A percentile compares a stretch with the other conserved stretches of the same genome.
Conservation (phyloP, 805 yeast genomes). For the Candida lessepsii region DNA sequence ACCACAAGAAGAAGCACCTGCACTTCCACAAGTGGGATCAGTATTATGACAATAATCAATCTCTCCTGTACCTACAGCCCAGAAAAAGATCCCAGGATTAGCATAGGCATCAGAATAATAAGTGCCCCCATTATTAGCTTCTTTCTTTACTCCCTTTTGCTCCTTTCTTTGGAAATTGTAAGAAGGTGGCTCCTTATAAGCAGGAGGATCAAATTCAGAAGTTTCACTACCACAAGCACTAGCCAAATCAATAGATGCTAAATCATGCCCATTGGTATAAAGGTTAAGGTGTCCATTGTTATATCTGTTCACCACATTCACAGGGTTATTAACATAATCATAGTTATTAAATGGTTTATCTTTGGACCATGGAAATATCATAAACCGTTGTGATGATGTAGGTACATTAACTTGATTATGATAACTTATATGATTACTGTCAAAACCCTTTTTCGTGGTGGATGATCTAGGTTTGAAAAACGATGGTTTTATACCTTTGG, state of each 20-base stretch:
- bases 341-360: neutral
- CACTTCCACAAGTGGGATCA: too few relatives aligned
- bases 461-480: neutral
- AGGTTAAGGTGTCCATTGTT: neutral
- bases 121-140: too few relatives aligned
- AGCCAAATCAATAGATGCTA: neutral
- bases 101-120: too few relatives aligned
- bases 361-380: neutral
- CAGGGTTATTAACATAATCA: constrained; percentile 2
- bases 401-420: constrained; percentile 2
- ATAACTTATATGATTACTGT: constrained; percentile 1
- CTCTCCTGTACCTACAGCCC: too few relatives aligned
- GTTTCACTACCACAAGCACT: constrained; percentile 8
- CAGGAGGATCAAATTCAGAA: too few relatives aligned
- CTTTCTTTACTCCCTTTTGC: too few relatives aligned
- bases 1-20: too few relatives aligned
- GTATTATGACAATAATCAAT: too few relatives aligned
- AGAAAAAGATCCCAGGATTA: too few relatives aligned
- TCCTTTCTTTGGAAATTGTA: too few relatives aligned
- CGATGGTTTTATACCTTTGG: neutral
- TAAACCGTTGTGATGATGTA: neutral
- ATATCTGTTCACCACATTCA: neutral
- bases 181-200: too few relatives aligned
- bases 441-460: neutral
- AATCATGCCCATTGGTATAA: constrained; percentile 1